Evolutionary conservation across 2,329 filamentous ascomycete species (phyloP), one percentile per base, ranked within the genome.

Genomic region (Hymenoscyphus linearis): DNA sequence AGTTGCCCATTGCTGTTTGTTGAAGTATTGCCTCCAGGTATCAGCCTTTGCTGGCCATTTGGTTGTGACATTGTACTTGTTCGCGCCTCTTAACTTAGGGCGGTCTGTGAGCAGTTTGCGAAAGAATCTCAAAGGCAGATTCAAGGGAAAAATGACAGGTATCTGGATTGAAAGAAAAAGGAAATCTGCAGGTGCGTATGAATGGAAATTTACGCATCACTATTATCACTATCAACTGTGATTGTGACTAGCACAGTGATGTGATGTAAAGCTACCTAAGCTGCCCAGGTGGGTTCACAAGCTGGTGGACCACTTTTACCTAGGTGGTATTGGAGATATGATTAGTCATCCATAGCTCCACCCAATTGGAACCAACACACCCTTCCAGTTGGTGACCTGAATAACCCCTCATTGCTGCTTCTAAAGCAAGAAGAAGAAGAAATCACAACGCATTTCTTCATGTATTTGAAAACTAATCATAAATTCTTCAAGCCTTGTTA

Each of bases 1-100:
- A 53, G n/a, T 22, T 65, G 61, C 35, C 59, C 60, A 54, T 59
- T 57, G 37, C 31, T 57, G 40, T 40, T 55, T 22, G 5, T 37
- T 9, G 26, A 16, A 40, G n/a, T 22, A 35, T 36, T 40, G n/a
- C 18, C 14, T 44, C 36, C 58, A 22, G 56, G n/a, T 18, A 56
- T 44, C 27, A 27, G 50, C 18, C 27, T 52, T 37, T 63, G 55
- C 22, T 25, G 22, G 37, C 52, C 44, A 52, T 62, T 57, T 35
- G 55, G 37, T 31, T 55, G 59, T 6, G 44, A 54, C 59, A 60
- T 60, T 53, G 18, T 44, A 13, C 2, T 34, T 22, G 12, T 50
- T 50, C 9, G 18, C 3, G 44, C n/a, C 18, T 12, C 4, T 12
- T 10, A 22, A 44, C 4, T 40, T 13, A 16, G 37, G 37, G 37